Base-by-base conservation (phyloP, 2,329 filamentous ascomycete genomes). In the Hypoxylon sp. region DNA sequence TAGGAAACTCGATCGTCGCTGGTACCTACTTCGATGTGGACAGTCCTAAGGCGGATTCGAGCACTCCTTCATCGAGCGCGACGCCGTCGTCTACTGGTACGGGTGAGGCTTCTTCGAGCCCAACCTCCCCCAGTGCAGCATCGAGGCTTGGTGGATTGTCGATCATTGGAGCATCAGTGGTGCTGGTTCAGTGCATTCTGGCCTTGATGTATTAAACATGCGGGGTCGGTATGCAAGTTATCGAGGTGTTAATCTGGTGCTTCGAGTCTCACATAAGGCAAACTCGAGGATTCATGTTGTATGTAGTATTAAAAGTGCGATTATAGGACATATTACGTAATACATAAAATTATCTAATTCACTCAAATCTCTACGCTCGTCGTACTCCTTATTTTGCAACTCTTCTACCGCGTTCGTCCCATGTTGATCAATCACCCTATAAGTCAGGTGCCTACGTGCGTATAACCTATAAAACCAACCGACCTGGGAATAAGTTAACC, bases 21-120 rank as follows among this genome's bases (percentile, higher is more conserved):
- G 56, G 56, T 33, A 50, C 56, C 44, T 59, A 59, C 56, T 59
- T 59, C 20, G 31, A 59, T 5, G 56, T 59, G 20, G 44, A 49
- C 30, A 59, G 56, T 17, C 56, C 56, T 7, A 14, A 30, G 31
- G 56, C 56, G 30, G 30, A 49, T 37, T 49, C 44, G 31, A 49
- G 17, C 7, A 59, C 56, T 3, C 10, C 11, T 22, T 49, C 46
- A 14, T 17, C 17, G 20, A 44, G 40, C 40, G n/a, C 40, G 20
- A 48, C 54, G 17, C 27, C 40, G 8, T 57, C 54, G 40, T 17
- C 40, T 14, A 57, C 54, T 48, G 30, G 54, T 17, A 57, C 54
- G n/a, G 54, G 54, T 20, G 54, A 17, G 27, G 40, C 54, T 14
- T 57, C 54, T 1, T 57, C 54, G 11, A 59, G 44, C 56, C 35